Base-by-base conservation (phyloP, 2,329 filamentous ascomycete genomes). In the Plenodomus tracheiphilus region DNA sequence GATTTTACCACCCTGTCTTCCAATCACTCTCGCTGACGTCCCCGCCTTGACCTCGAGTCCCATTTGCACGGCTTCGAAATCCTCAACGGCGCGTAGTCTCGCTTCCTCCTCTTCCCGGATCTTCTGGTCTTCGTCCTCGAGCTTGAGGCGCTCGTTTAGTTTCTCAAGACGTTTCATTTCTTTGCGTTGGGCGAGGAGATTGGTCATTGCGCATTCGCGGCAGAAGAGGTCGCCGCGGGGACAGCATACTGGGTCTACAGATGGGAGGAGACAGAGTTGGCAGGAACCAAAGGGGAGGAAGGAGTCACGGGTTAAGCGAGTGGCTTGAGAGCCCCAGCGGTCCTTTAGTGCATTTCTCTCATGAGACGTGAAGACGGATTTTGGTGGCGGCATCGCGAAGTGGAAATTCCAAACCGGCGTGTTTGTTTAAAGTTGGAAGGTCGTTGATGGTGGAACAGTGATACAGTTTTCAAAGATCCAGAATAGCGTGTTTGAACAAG, bases 261-360 rank as follows among this genome's bases (percentile, higher is more conserved):
- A 88, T 7, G 87, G 83, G 51, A 91, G 84, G 15, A 97, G 85
- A 67, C 93, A 99, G 21, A 99, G 81, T 45, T 87, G 84, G 76
- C 93, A 99, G 18, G 87, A 91, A 45, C 88, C 90, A 71, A 97
- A 96, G 4, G 91, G 87, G 10, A 97, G 84, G 73, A 96, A 97
- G 47, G 89, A 94, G 69, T 97, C 94, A 66, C 93, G 88, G 18
- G 83, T 86, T 28, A 97, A 85, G 43, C 91, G 88, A n/a, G 91
- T 91, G 43, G 87, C 85, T 58, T 87, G 89, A 8, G 87, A 84
- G 60, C 87, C 85, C 91, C 94, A 97, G 60, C 85, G 85, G 16
- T 84, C 82, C 65, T 91, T 90, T 51, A 96, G 87, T 41, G 93
- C 83, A 43, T 83, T 82, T 59, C 94, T 87, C 76, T 97, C 94